Conservation (phyloP, 768 basidiomycete genomes). For the Phaeotremella skinneri region DNA sequence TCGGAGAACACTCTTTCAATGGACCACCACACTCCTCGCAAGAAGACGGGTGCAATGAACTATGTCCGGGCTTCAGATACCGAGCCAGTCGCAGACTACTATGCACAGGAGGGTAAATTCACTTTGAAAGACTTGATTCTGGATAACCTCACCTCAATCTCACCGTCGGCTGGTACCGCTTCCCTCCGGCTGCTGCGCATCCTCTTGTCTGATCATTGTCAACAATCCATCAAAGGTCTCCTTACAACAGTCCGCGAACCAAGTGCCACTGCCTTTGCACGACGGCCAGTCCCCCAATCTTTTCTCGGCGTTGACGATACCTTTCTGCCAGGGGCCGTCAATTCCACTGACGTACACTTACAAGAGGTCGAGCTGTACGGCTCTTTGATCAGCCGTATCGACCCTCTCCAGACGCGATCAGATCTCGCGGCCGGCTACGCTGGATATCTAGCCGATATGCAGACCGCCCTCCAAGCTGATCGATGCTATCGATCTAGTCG, state of each 20-base stretch:
- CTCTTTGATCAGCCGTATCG: conserved; percentile 39
- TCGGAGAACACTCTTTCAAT: neutral
- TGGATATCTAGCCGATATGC: conserved; percentile 58
- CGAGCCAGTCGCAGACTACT: conserved; percentile 69
- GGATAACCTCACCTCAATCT: conserved; percentile 70
- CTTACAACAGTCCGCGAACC: conserved; percentile 69
- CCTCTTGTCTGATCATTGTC: conserved; percentile 68
- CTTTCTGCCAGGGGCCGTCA: conserved; percentile 54
- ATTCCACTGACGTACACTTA: conserved; percentile 25
- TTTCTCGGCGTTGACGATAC: conserved; percentile 61
- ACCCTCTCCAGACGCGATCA: conserved; percentile 27
- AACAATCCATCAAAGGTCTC: conserved; percentile 63
- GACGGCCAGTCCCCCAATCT: conserved; percentile 3
- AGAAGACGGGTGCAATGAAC: conserved; percentile 84
- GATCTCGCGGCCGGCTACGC: conserved; percentile 51
- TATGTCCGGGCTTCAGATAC: conserved; percentile 70
- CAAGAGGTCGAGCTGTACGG: conserved; percentile 46
- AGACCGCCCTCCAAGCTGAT: conserved; percentile 73
- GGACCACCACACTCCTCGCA: conserved; percentile 1
- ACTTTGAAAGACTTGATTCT: conserved; percentile 85
- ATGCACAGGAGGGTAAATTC: conserved; percentile 82
- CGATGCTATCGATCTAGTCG: conserved; percentile 76
- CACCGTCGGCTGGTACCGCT: conserved; percentile 65
- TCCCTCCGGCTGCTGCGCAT: conserved; percentile 79
- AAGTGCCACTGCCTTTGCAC: conserved; percentile 62